Conservation (phyloP, 2,329 filamentous ascomycete species). For the Cercospora nicotianae region DNA sequence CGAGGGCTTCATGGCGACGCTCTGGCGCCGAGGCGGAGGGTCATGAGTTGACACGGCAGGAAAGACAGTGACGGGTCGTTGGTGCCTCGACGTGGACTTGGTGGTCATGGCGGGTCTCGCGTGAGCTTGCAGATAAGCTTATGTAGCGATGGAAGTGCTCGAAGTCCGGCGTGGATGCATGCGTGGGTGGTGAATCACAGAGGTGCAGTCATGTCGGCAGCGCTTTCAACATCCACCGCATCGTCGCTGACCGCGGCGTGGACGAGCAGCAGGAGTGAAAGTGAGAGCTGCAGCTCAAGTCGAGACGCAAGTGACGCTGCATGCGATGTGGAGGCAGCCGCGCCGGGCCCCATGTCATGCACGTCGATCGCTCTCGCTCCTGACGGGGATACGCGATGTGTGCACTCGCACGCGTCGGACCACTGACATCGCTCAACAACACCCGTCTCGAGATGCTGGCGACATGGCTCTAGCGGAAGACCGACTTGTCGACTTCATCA, state of each 20-base stretch:
- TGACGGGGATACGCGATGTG: neutral
- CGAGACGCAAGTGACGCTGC: neutral
- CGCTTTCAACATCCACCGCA: neutral
- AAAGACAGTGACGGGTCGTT: neutral
- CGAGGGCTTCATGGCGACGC: neutral
- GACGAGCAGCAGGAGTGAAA: neutral
- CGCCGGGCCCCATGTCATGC: neutral
- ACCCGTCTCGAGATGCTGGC: neutral
- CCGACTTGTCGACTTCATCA: conserved; percentile 28
- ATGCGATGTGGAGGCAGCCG: neutral
- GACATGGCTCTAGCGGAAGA: conserved; percentile 12
- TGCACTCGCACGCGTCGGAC: neutral
- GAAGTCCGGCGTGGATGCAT: neutral
- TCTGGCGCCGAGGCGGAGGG: neutral
- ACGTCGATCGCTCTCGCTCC: neutral
- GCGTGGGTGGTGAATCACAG: neutral
- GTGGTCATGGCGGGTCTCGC: neutral
- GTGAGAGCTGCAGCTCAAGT: neutral
- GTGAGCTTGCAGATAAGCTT: conserved; percentile 2
- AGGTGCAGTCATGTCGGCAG: neutral
- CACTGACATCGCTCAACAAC: neutral
- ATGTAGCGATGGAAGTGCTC: neutral
- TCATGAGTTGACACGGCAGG: neutral
- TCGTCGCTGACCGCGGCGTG: neutral
- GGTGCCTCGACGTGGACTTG: neutral